Base-by-base conservation (phyloP, 2,329 filamentous ascomycete species). In the Penicillium janthinellum region DNA sequence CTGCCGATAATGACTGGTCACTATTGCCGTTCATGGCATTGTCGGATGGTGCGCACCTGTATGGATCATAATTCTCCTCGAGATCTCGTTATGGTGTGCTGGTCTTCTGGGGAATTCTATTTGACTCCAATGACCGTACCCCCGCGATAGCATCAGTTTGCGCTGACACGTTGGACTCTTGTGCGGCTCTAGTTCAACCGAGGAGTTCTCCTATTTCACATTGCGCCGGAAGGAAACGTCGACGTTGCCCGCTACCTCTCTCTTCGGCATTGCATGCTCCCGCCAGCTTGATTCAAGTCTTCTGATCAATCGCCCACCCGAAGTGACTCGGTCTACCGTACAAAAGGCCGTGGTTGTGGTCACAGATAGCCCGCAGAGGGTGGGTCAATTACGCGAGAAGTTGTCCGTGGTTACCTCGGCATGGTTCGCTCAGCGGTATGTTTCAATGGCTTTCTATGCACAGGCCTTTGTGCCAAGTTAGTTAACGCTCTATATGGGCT, bases 151-250 rank as follows among this genome's bases (percentile, higher is more conserved):
- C 22, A 45, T 20, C n/a, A 17, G 57, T 39, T 39, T 55, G n/a
- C 20, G 34, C 61, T 54, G 25, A 57, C 50, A 49, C 45, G 47
- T 61, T 66, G 61, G 42, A 12, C 34, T 45, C 44, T 28, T 45
- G 35, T 42, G 31, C 44, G 45, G 15, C 15, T 47, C 37, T 70
- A 95, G 91, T 57, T 88, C 91, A 22, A 90, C 89, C 59, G 95
- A 99, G 79, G 95, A 98, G 79, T 99, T 98, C 81, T 97, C 93
- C 54, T 99, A 99, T 80, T 99, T 99, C 76, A 98, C 94, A 8
- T 87, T 99, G 54, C 84, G 92, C 59, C 86, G 87, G 56, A 78
- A 79, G 62, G 74, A 74, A 49, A 79, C 78, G 10, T 54, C 73
- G 1, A 70, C 69, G 2, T 59, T 64, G 35, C 85, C 88, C 6